Percentiles rank a stretch among this genome's conserved stretches.
These are phyloP conservation scores for Monosporascus sp. DNA, from an alignment of 2,329 filamentous ascomycete species.

Conservation along the genomic window DNA sequence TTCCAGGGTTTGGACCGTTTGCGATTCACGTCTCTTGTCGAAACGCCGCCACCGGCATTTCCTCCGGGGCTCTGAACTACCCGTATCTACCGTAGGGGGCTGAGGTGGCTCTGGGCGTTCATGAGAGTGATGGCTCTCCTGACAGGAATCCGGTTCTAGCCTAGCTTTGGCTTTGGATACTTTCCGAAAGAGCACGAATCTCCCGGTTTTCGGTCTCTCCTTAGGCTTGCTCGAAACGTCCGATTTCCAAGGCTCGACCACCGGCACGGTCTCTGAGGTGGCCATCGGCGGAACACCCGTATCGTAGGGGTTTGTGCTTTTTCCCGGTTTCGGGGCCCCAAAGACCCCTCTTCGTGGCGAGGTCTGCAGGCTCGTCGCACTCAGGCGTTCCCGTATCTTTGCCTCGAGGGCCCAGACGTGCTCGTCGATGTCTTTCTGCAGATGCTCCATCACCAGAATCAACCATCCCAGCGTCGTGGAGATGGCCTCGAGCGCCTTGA, in stretches of 20 bases:
- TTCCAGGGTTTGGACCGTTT: not conserved
- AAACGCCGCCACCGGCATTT: slow-evolving; percentile 7
- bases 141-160: not conserved
- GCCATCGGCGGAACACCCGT: slow-evolving; percentile 11
- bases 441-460: slow-evolving; percentile 16
- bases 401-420: slow-evolving; percentile 14
- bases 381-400: slow-evolving; percentile 7
- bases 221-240: not conserved
- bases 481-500: slow-evolving; percentile 15
- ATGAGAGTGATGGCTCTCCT: not conserved
- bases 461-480: slow-evolving; percentile 15
- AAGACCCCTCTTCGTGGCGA: not conserved
- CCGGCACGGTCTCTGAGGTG: not conserved
- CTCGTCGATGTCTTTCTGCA: slow-evolving; percentile 17
- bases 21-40: not conserved
- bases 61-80: not conserved
- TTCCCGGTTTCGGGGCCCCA: slow-evolving; percentile 15
- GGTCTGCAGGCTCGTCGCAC: not conserved
- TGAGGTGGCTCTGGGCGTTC: not conserved
- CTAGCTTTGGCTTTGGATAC: not conserved
- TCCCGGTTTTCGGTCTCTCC: not conserved
- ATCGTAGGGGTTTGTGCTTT: slow-evolving; percentile 27
- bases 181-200: not conserved
- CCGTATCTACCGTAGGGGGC: not conserved
- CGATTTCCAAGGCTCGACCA: not conserved